Conservation (phyloP, 495 filamentous ascomycete species). For the Aspergillus hancockii region DNA sequence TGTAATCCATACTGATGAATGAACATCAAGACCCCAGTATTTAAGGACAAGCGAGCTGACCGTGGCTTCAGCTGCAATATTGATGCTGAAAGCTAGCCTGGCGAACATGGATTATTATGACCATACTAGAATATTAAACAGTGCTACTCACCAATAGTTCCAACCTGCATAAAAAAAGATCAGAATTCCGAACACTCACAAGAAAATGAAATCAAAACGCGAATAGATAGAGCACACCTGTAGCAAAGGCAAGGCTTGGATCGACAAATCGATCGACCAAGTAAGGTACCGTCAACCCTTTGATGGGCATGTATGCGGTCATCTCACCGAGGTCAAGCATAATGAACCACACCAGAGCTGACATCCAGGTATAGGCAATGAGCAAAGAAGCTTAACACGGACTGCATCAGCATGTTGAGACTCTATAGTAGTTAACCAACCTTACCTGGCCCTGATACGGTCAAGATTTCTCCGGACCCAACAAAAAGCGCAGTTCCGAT, state of each 20-base stretch:
- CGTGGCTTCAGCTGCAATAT: conserved; percentile 67
- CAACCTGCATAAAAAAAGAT: conserved; percentile 46
- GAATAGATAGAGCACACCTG: conserved; percentile 45
- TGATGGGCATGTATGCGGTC: conserved; percentile 73
- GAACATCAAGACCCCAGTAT: conserved; percentile 60
- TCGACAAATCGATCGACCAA: conserved; percentile 71
- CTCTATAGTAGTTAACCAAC: neutral
- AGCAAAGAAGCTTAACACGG: conserved; percentile 66
- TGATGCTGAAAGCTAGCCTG: conserved; percentile 38
- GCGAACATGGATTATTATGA: conserved; percentile 44
- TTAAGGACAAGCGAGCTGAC: conserved; percentile 68
- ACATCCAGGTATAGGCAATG: conserved; percentile 63
- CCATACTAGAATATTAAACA: no score
- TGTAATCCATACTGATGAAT: conserved; percentile 65
- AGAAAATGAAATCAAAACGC: conserved; percentile 11
- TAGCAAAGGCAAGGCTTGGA: conserved; percentile 68
- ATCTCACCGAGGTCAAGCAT: conserved; percentile 65
- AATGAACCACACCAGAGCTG: conserved; percentile 51
- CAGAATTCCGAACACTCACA: conserved; percentile 24
- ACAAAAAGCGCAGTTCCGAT: conserved; percentile 78
- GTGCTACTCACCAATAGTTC: conserved; percentile 56
- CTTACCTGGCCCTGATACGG: conserved; percentile 61
- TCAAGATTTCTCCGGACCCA: conserved; percentile 64
- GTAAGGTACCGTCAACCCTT: conserved; percentile 68
- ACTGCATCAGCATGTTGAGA: neutral